Percentiles rank a stretch among this genome's conserved stretches.
phyloP scores from a whole-genome alignment of 2,329 filamentous ascomycete genomes.

The Monilinia laxa region DNA sequence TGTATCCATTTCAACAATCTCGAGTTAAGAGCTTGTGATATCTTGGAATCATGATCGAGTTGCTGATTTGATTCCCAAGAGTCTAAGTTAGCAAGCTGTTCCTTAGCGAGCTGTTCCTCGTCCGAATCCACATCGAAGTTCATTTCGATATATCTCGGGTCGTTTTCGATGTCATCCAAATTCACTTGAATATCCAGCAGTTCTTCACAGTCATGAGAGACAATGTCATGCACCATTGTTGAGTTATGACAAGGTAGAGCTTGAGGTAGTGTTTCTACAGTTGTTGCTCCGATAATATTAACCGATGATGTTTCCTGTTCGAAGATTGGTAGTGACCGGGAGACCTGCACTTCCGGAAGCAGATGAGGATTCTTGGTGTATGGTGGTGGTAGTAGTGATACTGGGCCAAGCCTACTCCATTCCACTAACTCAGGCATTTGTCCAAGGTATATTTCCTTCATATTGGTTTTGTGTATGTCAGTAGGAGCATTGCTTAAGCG shows the following conservation, averaged over 20 bases:
- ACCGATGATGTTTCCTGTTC: not conserved
- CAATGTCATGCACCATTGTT: not conserved
- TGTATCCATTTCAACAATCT: not conserved
- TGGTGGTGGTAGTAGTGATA: not conserved
- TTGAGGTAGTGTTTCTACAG: not conserved
- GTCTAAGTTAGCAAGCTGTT: not conserved
- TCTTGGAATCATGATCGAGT: not conserved
- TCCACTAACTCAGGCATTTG: not conserved
- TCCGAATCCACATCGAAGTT: not conserved
- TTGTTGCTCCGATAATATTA: not conserved
- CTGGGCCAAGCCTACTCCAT: not conserved
- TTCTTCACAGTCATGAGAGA: not conserved
- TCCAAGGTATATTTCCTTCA: not conserved
- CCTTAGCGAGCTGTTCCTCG: not conserved
- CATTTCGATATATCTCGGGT: not conserved
- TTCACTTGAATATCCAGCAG: not conserved
- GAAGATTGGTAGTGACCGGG: not conserved
- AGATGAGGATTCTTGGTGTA: not conserved
- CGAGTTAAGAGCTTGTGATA: not conserved
- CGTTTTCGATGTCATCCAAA: not conserved
- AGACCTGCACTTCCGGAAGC: not conserved
- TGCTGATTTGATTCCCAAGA: not conserved
- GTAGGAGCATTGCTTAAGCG: not conserved
- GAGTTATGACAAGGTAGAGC: not conserved
- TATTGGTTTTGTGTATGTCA: not conserved